phyloP scores from a whole-genome alignment of 129 eudicot species.

The Flaveria brownii region DNA sequence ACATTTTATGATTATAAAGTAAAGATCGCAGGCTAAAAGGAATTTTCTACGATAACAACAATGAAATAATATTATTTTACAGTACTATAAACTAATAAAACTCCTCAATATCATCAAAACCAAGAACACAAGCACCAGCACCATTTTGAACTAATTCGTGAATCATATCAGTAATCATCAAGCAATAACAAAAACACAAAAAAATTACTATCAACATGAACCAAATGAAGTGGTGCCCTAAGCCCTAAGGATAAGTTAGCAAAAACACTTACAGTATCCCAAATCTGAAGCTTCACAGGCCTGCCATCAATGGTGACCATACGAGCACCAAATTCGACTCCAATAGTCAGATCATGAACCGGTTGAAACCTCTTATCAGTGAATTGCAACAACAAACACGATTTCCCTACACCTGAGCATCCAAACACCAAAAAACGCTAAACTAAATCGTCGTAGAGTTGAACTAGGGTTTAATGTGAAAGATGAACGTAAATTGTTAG shows the following conservation, averaged over 20 bases:
- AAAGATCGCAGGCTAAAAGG: too few species aligned
- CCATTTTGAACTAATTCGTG: conserved; percentile 3
- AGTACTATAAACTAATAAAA: not conserved
- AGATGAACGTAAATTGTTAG: conserved; percentile 12
- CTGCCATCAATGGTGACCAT: conserved; percentile 66
- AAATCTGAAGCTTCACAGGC: conserved; percentile 87
- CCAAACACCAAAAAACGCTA: not conserved
- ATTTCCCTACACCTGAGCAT: conserved; percentile 75
- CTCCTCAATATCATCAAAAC: conserved; percentile 5
- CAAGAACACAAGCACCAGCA: not conserved
- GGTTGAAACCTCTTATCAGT: conserved; percentile 96
- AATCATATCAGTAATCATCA: conserved; percentile 2
- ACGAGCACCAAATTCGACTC: conserved; percentile 95
- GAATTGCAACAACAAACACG: conserved; percentile 84
- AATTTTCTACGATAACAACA: not conserved
- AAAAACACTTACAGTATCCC: conserved; percentile 69
- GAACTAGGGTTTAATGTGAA: not conserved
- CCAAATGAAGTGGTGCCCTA: not conserved
- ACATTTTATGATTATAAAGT: too few species aligned
- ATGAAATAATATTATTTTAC: conserved; percentile 4
- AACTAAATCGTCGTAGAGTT: not conserved
- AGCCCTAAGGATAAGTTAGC: not conserved
- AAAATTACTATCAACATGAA: not conserved
- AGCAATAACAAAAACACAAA: not conserved
- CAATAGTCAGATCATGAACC: conserved; percentile 81